Percentiles rank a stretch among this genome's conserved stretches.
phyloP scores from a whole-genome alignment of 1,284 basidiomycete genomes.

The Ganoderma resinaceum region DNA sequence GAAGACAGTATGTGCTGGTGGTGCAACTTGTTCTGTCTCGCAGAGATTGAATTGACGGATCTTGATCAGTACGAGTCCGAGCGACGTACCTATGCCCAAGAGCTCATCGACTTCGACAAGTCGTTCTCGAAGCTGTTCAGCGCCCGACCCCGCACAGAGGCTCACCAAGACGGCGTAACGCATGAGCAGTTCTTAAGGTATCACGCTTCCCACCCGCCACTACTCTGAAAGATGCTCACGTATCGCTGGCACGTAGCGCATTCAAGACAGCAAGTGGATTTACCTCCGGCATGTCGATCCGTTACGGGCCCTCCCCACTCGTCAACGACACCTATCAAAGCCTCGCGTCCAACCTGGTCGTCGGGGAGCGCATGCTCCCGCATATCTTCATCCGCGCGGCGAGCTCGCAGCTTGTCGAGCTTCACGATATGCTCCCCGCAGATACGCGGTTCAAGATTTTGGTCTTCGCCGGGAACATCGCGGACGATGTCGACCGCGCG shows the following conservation, averaged over 20 bases:
- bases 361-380: constrained; percentile 68
- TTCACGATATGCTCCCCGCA: constrained; percentile 74
- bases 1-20: constrained; percentile 62
- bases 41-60: constrained; percentile 37
- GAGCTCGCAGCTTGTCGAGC: constrained; percentile 65
- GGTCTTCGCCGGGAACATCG: constrained; percentile 51
- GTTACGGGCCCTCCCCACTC: constrained; percentile 62
- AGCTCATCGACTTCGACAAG: constrained; percentile 83
- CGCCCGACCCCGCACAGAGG: constrained; percentile 68
- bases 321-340: constrained; percentile 53
- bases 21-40: constrained; percentile 42
- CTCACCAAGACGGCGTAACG: constrained; percentile 64
- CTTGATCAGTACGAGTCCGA: constrained; percentile 71
- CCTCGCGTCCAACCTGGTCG: constrained; percentile 52
- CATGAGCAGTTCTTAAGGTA: constrained; percentile 70
- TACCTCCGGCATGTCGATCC: constrained; percentile 70
- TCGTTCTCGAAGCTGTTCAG: constrained; percentile 79
- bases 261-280: constrained; percentile 68
- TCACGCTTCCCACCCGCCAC: constrained; percentile 13
- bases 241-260: constrained; percentile 45
- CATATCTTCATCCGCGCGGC: constrained; percentile 68
- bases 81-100: constrained; percentile 76
- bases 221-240: not conserved
- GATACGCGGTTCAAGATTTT: constrained; percentile 76
- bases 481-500: constrained; percentile 45